Base-by-base conservation (phyloP, 768 basidiomycete species). In the Sarcodon sp. region DNA sequence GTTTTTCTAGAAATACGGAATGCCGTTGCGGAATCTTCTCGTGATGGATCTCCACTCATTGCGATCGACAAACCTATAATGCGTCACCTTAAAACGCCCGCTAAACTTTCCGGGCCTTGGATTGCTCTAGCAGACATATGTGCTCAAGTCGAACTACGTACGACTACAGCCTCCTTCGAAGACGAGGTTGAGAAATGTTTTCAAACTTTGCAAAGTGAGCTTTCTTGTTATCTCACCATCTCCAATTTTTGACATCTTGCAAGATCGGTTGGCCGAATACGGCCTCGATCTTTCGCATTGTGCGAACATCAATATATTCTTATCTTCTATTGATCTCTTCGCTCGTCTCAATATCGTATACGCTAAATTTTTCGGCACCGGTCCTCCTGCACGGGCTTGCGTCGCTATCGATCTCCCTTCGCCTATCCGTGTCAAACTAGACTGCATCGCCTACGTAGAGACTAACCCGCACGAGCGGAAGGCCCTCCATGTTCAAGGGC, bases 301-400 rank as follows among this genome's bases (percentile, higher is more conserved):
- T 52, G 64, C 79, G 7, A 83, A 84, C 59, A 81, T 97, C 60
- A 93, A 86, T 49, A 69, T 97, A 27, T 78, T 84, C 51, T 70
- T 99, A 27, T 79, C 84, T 1, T 80, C 81, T 2, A 93, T 98
- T 70, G 75, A 81, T 18, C 66, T 82, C 32, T 99, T 99, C 60
- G 66, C 75, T 0, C 62, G 66, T 3, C 77, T 91, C 36, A 99
- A 99, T 67, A 66, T 70, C 1, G 71, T 83, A 7, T 98, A 98
- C 61, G 66, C 74, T 2, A 72, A 75, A 13, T 90, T 79, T 62
- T 98, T 98, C 62, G 92, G 92, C 1, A 73, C 75, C 13, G 92
- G 89, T 41, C 96, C 96, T 0, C 96, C 96, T 6, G 80, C 91
- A 0, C 80, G 96, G 6, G 93, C 92, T n/a, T 97, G 93, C 61